phyloP scores from a whole-genome alignment of 2,329 filamentous ascomycete species.

The Cytospora chrysosperma region DNA sequence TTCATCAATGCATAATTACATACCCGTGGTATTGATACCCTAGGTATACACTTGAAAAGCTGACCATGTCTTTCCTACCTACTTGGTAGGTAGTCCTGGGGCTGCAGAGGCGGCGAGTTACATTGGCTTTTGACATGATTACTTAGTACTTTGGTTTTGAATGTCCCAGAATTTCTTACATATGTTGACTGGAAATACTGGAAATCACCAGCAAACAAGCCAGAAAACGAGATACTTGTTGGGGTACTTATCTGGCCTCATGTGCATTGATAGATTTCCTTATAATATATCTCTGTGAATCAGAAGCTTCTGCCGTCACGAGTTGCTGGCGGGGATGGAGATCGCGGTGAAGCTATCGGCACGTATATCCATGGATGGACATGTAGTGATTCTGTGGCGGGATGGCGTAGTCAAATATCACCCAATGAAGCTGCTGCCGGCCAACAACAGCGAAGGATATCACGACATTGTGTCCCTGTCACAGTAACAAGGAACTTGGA shows the following conservation, averaged over 20 bases:
- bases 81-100: constrained; percentile 32
- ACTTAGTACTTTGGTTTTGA: no score
- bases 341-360: no score
- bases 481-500: not conserved
- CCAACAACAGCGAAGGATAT: not conserved
- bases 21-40: no score
- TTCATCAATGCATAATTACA: no score
- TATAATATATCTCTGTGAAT: not conserved
- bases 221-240: no score
- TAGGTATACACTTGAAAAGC: no score
- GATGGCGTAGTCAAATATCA: constrained; percentile 1
- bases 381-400: not conserved
- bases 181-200: no score
- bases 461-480: not conserved
- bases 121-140: no score
- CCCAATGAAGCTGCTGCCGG: not conserved
- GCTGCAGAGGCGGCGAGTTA: constrained; percentile 32
- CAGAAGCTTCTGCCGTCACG: not conserved
- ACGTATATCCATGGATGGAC: no score
- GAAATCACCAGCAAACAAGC: not conserved
- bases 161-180: no score
- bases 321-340: not conserved
- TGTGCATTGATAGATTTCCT: not conserved
- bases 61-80: no score
- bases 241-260: not conserved